A percentile compares a stretch with the other conserved stretches of the same genome.
Conservation (phyloP, 306 rosid genomes). For the Spatholobus suberectus region DNA sequence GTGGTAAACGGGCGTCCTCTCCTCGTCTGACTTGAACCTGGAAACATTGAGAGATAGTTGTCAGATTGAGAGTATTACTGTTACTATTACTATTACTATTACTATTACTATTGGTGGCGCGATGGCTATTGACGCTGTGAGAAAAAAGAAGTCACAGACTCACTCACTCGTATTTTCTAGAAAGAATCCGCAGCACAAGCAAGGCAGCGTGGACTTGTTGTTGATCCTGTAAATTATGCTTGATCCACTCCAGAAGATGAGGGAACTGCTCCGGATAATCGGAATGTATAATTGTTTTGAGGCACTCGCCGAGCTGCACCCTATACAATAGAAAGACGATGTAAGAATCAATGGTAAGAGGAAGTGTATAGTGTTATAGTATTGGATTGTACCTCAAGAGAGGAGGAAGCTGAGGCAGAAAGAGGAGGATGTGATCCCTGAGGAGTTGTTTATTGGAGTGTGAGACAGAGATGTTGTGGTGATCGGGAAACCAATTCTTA, state of each 20-base stretch:
- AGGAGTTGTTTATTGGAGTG: conserved; percentile 69
- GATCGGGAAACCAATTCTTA: conserved; percentile 85
- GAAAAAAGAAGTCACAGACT: neutral
- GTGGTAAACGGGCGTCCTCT: conserved; percentile 71
- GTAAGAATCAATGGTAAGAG: neutral
- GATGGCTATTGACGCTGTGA: no score
- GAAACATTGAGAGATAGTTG: neutral
- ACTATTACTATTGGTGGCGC: no score
- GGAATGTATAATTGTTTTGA: conserved; percentile 79
- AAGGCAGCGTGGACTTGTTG: conserved; percentile 82
- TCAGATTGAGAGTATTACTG: no score
- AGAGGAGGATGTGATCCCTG: conserved; percentile 74
- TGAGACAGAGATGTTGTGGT: neutral
- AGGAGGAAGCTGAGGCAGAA: conserved; percentile 77
- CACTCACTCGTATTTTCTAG: conserved; percentile 91
- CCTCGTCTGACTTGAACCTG: conserved; percentile 94
- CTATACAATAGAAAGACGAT: conserved; percentile 42
- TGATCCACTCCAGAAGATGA: conserved; percentile 85
- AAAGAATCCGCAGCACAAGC: conserved; percentile 83
- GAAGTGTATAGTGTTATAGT: no score
- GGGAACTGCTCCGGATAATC: conserved; percentile 97
- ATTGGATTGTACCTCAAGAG: conserved; percentile 85
- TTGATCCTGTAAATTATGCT: conserved; percentile 74
- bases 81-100: no score
- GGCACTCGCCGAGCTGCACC: conserved; percentile 92